A percentile compares a stretch with the other conserved stretches of the same genome.
Conservation (phyloP, 768 basidiomycete species). For the Rhodotorula taiwanensis region DNA sequence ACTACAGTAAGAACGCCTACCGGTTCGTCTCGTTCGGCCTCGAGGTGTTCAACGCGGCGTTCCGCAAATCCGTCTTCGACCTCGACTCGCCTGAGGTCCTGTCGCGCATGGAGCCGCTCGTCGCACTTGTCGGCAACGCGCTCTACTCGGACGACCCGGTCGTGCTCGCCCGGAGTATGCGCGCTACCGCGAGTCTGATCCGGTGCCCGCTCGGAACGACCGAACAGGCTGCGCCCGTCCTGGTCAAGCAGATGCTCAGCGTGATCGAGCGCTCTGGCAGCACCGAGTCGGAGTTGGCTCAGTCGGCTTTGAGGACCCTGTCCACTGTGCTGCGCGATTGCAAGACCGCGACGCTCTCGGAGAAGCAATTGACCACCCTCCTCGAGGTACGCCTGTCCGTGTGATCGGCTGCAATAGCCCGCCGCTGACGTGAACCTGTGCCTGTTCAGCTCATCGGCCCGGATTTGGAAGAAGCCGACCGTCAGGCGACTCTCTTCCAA, state of each 20-base stretch:
- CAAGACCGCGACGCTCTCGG: conserved; percentile 69
- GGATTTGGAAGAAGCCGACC: conserved; percentile 79
- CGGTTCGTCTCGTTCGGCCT: conserved; percentile 87
- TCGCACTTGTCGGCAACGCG: conserved; percentile 79
- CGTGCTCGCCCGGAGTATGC: conserved; percentile 68
- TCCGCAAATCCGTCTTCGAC: conserved; percentile 77
- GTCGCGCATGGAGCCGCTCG: conserved; percentile 78
- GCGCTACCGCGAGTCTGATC: conserved; percentile 68
- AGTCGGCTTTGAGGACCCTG: conserved; percentile 78
- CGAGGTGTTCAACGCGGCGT: conserved; percentile 80
- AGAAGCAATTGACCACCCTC: conserved; percentile 78
- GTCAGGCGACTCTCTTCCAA: conserved; percentile 78
- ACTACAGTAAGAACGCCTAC: conserved; percentile 75
- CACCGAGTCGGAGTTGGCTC: conserved; percentile 82
- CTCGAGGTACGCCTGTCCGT: conserved; percentile 46
- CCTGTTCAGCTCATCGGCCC: conserved; percentile 65
- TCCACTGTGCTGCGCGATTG: conserved; percentile 85
- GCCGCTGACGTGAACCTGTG: not conserved
- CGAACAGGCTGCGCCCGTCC: conserved; percentile 67
- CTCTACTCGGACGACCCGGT: conserved; percentile 74
- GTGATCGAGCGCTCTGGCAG: conserved; percentile 75
- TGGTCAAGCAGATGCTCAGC: conserved; percentile 72
- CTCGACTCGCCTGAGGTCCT: conserved; percentile 67
- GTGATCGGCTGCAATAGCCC: not conserved
- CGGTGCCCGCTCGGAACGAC: conserved; percentile 75